Conservation (phyloP, 2,329 filamentous ascomycete genomes). For the Trichophyton simii region DNA sequence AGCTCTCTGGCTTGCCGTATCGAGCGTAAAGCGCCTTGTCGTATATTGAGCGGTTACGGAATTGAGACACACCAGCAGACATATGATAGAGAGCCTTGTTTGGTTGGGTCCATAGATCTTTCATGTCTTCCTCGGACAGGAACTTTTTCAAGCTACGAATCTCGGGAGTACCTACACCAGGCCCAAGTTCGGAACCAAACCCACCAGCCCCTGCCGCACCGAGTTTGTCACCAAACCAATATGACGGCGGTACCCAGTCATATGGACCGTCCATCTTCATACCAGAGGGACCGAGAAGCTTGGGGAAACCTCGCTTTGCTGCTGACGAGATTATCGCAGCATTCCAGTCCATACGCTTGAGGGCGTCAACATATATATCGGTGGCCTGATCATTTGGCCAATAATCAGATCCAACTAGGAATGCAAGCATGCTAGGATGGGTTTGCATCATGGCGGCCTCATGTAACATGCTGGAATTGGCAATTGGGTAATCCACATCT, state of each 20-base stretch:
- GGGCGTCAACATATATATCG: constrained; percentile 39
- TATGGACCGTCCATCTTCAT: constrained; percentile 58
- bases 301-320: constrained; percentile 42
- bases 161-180: constrained; percentile 52
- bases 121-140: constrained; percentile 38
- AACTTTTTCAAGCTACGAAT: constrained; percentile 44
- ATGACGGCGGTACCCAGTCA: constrained; percentile 53
- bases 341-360: constrained; percentile 43
- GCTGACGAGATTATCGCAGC: constrained; percentile 47
- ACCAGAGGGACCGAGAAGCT: constrained; percentile 42
- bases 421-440: constrained; percentile 48
- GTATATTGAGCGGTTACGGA: constrained; percentile 42
- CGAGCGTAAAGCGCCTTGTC: constrained; percentile 42
- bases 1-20: constrained; percentile 40
- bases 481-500: constrained; percentile 43
- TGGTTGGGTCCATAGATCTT: constrained; percentile 45
- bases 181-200: constrained; percentile 50
- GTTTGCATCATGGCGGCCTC: constrained; percentile 49
- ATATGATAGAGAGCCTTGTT: constrained; percentile 47
- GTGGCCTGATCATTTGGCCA: constrained; percentile 50
- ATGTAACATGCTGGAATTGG: constrained; percentile 44
- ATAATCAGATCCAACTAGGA: constrained; percentile 50
- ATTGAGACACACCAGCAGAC: constrained; percentile 43
- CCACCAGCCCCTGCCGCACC: constrained; percentile 45
- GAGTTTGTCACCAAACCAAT: constrained; percentile 45